These are phyloP conservation scores for Achlya hypogyna DNA, from an alignment of 352 stramenopile species.

Conservation along the genomic window DNA sequence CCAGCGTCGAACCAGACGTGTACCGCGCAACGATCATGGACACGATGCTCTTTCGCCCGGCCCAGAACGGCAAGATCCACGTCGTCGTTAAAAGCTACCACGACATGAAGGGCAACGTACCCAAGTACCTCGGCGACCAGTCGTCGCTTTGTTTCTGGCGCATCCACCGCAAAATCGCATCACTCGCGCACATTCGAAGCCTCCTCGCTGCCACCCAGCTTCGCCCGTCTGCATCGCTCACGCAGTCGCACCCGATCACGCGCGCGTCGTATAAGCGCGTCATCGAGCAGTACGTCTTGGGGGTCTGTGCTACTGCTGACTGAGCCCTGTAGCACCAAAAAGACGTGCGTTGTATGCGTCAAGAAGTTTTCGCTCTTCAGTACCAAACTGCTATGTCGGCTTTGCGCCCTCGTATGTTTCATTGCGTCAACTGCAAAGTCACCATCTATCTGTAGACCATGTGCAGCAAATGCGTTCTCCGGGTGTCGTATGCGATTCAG, in stretches of 20 bases:
- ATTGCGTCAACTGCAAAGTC: background rate
- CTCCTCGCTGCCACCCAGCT: background rate
- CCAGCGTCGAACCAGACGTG: background rate
- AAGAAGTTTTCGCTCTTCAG: conserved; percentile 5
- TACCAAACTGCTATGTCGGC: background rate
- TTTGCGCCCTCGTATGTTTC: background rate
- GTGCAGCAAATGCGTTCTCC: conserved; percentile 15
- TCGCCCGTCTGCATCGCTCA: background rate
- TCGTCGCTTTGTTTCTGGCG: conserved; percentile 16
- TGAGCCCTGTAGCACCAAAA: conserved; percentile 8
- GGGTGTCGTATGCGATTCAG: conserved; percentile 1
- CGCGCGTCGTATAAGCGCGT: background rate
- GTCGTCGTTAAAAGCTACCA: conserved; percentile 15
- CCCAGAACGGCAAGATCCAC: conserved; percentile 19
- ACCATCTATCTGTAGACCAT: background rate
- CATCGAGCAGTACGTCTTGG: background rate
- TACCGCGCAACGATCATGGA: conserved; percentile 10
- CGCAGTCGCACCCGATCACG: conserved; percentile 12
- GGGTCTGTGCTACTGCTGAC: too few species aligned
- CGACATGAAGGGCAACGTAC: conserved; percentile 12
- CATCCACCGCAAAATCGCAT: conserved; percentile 10
- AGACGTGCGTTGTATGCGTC: background rate
- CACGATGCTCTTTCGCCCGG: conserved; percentile 13
- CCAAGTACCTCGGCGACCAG: conserved; percentile 18
- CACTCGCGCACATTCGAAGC: conserved; percentile 8